Percentiles rank a stretch among this genome's conserved stretches.
Conservation (phyloP, 1,139 yeast genomes). For the Pichia kudriavzevii region DNA sequence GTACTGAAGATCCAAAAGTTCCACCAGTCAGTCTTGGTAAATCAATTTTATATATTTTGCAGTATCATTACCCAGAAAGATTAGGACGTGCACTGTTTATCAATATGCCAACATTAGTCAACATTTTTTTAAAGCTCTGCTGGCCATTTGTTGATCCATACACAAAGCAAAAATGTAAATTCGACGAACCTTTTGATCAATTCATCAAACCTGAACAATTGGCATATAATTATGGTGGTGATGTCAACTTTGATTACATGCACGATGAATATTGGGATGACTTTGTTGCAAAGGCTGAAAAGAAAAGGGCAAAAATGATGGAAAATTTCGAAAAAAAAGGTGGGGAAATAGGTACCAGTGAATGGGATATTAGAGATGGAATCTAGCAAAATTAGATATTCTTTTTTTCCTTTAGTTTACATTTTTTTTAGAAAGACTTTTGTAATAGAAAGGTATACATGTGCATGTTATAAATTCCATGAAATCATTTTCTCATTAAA, state of each 20-base stretch:
- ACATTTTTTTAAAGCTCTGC: constrained; percentile 50
- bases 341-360: constrained; percentile 62
- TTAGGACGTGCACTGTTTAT: constrained; percentile 51
- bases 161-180: constrained; percentile 52
- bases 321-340: constrained; percentile 63
- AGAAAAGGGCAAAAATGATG: constrained; percentile 49
- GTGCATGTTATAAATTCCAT: not conserved
- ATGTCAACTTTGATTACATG: constrained; percentile 55
- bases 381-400: constrained; percentile 8
- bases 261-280: constrained; percentile 80
- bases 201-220: constrained; percentile 49
- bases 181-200: constrained; percentile 49
- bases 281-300: constrained; percentile 49
- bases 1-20: constrained; percentile 50
- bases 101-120: constrained; percentile 52
- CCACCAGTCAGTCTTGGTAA: constrained; percentile 78
- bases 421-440: not conserved
- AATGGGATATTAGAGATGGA: constrained; percentile 26
- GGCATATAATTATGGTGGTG: constrained; percentile 48
- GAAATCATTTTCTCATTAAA: constrained; percentile 59
- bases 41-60: constrained; percentile 66
- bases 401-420: not conserved
- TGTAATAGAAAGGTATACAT: not conserved
- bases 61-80: constrained; percentile 53
- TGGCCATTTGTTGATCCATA: constrained; percentile 63